Evolutionary conservation across 2,329 filamentous ascomycete genomes (phyloP).

Genomic region (Aspergillus awamori): DNA sequence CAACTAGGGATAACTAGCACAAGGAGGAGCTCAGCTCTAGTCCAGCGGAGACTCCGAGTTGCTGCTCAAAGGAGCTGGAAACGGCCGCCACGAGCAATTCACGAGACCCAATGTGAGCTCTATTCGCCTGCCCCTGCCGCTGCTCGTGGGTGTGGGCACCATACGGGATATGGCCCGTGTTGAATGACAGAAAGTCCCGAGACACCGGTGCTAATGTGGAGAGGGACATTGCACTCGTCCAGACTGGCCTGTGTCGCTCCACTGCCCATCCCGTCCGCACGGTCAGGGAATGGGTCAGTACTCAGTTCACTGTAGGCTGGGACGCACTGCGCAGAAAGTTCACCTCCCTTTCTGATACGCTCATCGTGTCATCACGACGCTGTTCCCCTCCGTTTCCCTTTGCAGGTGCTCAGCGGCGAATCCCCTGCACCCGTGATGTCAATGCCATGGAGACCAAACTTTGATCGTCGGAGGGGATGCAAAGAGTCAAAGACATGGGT

Average conservation of each 20-base stretch:
- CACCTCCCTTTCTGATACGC: not conserved
- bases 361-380: not conserved
- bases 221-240: not conserved
- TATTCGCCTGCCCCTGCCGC: not conserved
- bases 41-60: constrained; percentile 5
- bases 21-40: not conserved
- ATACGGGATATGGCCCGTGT: not conserved
- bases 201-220: constrained; percentile 4
- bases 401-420: not conserved
- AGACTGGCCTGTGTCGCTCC: not conserved
- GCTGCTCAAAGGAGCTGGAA: not conserved
- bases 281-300: not conserved
- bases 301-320: not conserved
- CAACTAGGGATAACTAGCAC: not conserved
- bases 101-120: not conserved
- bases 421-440: not conserved
- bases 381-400: not conserved
- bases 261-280: constrained; percentile 1
- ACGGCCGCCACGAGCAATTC: not conserved
- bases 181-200: not conserved
- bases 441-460: constrained; percentile 4
- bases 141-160: not conserved
- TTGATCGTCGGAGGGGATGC: constrained; percentile 4
- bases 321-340: not conserved
- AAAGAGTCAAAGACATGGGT: not conserved